Conservation (phyloP, 2,329 filamentous ascomycete genomes). For the Aspergillus carbonarius region DNA sequence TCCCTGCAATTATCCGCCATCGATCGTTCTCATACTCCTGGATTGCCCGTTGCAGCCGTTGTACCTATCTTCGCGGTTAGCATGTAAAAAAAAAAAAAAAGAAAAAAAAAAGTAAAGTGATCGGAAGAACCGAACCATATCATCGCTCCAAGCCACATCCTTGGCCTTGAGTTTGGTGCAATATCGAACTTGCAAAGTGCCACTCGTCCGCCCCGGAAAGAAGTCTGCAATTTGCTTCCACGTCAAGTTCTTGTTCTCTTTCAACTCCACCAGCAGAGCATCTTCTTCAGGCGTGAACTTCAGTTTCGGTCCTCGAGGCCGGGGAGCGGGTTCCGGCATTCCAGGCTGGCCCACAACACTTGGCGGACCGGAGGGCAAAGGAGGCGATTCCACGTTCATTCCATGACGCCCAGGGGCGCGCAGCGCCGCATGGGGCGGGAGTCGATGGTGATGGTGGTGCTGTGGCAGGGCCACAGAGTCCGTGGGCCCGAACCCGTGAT, state of each 20-base stretch:
- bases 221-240: slow-evolving; percentile 99
- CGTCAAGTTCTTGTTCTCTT: slow-evolving; percentile 90
- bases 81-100: too few relatives aligned
- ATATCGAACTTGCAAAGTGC: slow-evolving; percentile 89
- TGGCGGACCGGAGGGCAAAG: slow-evolving; percentile 62
- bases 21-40: slow-evolving; percentile 62
- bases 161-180: slow-evolving; percentile 95
- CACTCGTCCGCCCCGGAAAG: slow-evolving; percentile 86
- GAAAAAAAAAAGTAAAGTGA: too few relatives aligned
- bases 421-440: slow-evolving; percentile 71
- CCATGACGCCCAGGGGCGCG: slow-evolving; percentile 64
- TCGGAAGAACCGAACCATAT: slow-evolving; percentile 63
- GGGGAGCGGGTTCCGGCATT: slow-evolving; percentile 79
- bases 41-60: slow-evolving; percentile 40
- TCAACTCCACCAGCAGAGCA: slow-evolving; percentile 80
- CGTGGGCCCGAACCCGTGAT: slow-evolving; percentile 40
- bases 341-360: slow-evolving; percentile 82
- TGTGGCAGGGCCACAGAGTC: slow-evolving; percentile 48
- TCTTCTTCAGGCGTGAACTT: slow-evolving; percentile 95
- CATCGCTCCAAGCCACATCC: slow-evolving; percentile 88
- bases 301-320: slow-evolving; percentile 82
- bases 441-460: slow-evolving; percentile 77
- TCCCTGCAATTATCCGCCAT: slow-evolving; percentile 88
- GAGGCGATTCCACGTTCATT: slow-evolving; percentile 48
- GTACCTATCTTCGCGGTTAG: slow-evolving; percentile 30